Percentiles rank a stretch among this genome's conserved stretches.
Conservation (phyloP, 139 green algal species). For the Pycnococcus provasolii region DNA sequence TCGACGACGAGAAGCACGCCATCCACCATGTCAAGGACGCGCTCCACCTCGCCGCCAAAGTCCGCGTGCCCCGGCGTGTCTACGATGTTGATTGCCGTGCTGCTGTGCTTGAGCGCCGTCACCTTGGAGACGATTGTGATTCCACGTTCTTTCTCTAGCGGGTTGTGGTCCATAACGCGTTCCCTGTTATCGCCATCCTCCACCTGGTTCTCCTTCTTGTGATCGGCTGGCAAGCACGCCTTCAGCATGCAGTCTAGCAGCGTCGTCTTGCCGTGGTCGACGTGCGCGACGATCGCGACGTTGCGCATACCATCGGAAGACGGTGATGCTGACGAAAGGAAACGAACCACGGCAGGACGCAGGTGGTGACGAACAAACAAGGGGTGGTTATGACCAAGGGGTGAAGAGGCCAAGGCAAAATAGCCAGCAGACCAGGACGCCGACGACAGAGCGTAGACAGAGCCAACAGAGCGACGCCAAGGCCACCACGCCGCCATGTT, state of each 20-base stretch:
- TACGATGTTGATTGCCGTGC: constrained; percentile 65
- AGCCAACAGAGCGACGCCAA: too few species aligned
- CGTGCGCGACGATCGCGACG: constrained; percentile 78
- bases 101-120: constrained; percentile 29
- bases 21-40: constrained; percentile 78
- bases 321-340: too few species aligned
- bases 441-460: too few species aligned
- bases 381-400: too few species aligned
- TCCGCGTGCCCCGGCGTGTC: constrained; percentile 85
- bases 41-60: constrained; percentile 83
- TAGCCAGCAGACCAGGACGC: too few species aligned
- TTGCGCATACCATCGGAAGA: constrained; percentile 38
- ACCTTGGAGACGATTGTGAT: constrained; percentile 85
- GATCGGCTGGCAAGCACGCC: constrained; percentile 4
- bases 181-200: constrained; percentile 20
- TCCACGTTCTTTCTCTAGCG: constrained; percentile 70
- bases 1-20: constrained; percentile 79
- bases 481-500: too few species aligned
- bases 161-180: constrained; percentile 64
- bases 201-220: neutral
- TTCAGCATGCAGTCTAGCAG: constrained; percentile 61
- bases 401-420: too few species aligned
- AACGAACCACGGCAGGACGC: too few species aligned
- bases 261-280: constrained; percentile 90
- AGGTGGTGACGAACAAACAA: too few species aligned